phyloP scores from a whole-genome alignment of 2,329 filamentous ascomycete genomes.

The Fusarium torulosum region DNA sequence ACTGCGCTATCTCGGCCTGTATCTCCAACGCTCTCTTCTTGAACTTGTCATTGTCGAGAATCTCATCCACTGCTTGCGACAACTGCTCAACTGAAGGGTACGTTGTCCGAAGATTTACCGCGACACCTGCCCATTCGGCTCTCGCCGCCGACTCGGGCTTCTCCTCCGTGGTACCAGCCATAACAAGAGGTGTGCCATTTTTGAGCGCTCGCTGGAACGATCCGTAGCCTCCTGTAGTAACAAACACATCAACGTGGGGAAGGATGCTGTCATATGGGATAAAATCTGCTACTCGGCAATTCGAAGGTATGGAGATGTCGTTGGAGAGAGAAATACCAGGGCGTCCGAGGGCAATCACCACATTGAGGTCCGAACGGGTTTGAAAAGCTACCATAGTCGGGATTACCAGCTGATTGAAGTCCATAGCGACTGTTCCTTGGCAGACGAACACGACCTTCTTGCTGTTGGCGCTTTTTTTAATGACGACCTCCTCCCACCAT shows the following conservation, averaged over 20 bases:
- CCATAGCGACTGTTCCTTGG: slow-evolving; percentile 11
- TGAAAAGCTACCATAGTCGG: not conserved
- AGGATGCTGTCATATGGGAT: slow-evolving; percentile 11
- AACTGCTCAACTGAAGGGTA: slow-evolving; percentile 8
- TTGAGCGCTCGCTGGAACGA: not conserved
- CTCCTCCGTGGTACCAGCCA: slow-evolving; percentile 9
- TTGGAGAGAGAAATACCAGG: not conserved
- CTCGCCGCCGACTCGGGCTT: slow-evolving; percentile 9
- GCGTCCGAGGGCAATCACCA: not conserved
- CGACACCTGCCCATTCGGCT: slow-evolving; percentile 8
- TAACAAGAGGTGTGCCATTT: not conserved
- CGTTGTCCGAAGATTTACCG: not conserved
- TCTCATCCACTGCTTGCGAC: not conserved
- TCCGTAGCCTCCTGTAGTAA: slow-evolving; percentile 2
- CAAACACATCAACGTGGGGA: not conserved
- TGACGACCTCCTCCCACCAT: not conserved
- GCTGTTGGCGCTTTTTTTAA: not conserved
- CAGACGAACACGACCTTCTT: slow-evolving; percentile 10
- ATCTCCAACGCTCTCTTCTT: not conserved
- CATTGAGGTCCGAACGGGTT: not conserved
- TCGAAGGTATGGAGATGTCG: not conserved
- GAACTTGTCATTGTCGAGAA: not conserved
- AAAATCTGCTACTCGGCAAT: not conserved
- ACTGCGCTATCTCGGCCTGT: not conserved
- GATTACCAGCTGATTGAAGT: slow-evolving; percentile 4